Percentiles rank a stretch among this genome's conserved stretches.
phyloP scores from a whole-genome alignment of 2,329 filamentous ascomycete species.

The Anthostomella pinea region DNA sequence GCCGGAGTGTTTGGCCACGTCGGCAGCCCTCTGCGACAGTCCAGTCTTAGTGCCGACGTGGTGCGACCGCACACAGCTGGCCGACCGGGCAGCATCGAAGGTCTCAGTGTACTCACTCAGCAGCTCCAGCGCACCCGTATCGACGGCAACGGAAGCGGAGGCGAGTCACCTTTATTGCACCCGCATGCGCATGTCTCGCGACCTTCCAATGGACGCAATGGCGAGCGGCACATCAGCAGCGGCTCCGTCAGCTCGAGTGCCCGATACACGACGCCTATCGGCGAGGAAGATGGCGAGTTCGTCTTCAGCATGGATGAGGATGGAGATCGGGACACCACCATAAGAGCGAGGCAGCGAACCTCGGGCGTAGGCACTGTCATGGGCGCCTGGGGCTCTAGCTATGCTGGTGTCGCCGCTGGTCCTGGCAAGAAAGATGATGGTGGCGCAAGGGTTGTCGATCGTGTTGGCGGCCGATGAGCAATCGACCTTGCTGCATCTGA shows the following conservation, averaged over 20 bases:
- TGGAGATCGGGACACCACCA: conserved; percentile 47
- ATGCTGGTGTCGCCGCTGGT: conserved; percentile 29
- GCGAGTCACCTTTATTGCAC: conserved; percentile 46
- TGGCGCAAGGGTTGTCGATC: conserved; percentile 26
- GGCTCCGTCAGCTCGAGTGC: conserved; percentile 57
- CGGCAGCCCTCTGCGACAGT: conserved; percentile 63
- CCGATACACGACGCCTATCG: conserved; percentile 62
- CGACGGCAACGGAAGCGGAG: conserved; percentile 39
- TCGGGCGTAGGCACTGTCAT: conserved; percentile 38
- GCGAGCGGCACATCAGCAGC: conserved; percentile 59
- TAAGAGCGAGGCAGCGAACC: conserved; percentile 46
- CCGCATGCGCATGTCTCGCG: conserved; percentile 44
- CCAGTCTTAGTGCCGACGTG: conserved; percentile 55
- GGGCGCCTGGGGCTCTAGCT: conserved; percentile 32
- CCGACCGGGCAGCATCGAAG: conserved; percentile 45
- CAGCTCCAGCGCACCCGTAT: conserved; percentile 61
- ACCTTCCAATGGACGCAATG: conserved; percentile 40
- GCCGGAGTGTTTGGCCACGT: conserved; percentile 60
- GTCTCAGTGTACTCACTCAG: conserved; percentile 58
- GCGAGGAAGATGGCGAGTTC: conserved; percentile 62
- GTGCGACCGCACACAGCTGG: conserved; percentile 41
- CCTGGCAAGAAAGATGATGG: conserved; percentile 29
- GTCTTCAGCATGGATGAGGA: conserved; percentile 66
- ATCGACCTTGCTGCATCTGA: conserved; percentile 1
- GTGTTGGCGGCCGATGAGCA: conserved; percentile 29